A percentile compares a stretch with the other conserved stretches of the same genome.
Evolutionary conservation across 306 rosid genomes (phyloP).

Genomic region (Spatholobus suberectus): DNA sequence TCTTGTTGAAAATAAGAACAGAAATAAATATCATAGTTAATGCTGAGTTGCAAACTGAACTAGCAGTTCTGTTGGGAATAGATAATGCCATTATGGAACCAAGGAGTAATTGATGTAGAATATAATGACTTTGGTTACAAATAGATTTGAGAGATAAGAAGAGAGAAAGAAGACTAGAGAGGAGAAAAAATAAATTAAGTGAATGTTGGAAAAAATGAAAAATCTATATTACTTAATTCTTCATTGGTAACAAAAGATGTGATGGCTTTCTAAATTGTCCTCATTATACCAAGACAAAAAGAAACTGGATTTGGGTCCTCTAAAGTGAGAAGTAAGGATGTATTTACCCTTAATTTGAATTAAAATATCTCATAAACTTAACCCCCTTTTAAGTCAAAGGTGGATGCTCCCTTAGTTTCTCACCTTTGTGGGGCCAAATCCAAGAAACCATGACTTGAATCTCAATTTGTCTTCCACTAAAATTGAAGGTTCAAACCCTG

Average conservation of each 20-base stretch:
- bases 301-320: background rate
- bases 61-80: background rate
- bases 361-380: background rate
- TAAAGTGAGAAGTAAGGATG: background rate
- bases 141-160: background rate
- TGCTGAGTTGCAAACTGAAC: slow-evolving; percentile 16
- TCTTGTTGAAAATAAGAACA: slow-evolving; percentile 33
- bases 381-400: background rate
- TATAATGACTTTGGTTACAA: slow-evolving; percentile 3
- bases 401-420: background rate
- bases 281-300: slow-evolving; percentile 15
- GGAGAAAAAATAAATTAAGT: background rate
- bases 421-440: background rate
- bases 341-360: background rate
- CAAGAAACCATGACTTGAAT: slow-evolving; percentile 30
- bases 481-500: slow-evolving; percentile 13
- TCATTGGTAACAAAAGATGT: slow-evolving; percentile 13
- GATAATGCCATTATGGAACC: slow-evolving; percentile 15
- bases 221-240: slow-evolving; percentile 27
- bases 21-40: slow-evolving; percentile 5
- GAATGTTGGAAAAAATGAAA: slow-evolving; percentile 7
- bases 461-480: slow-evolving; percentile 6
- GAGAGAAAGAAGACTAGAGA: background rate
- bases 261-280: slow-evolving; percentile 8
- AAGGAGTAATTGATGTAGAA: slow-evolving; percentile 25